Conservation (phyloP, 139 green algal genomes). For the Tetradesmus obliquus region DNA sequence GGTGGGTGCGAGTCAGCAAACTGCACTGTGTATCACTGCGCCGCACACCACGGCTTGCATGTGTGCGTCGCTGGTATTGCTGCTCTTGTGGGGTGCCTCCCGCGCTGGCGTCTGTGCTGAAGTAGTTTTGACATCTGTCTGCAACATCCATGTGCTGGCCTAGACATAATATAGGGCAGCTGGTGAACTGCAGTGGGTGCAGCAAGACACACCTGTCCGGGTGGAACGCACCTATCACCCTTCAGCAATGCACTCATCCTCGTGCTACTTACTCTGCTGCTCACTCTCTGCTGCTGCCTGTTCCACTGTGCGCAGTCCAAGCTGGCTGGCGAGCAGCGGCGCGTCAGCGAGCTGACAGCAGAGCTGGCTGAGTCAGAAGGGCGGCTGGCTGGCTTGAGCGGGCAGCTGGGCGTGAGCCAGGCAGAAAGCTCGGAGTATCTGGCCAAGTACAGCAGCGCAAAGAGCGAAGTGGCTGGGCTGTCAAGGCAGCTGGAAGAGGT, state of each 20-base stretch:
- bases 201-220: no score
- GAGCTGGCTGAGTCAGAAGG: slow-evolving; percentile 23
- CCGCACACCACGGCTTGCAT: neutral
- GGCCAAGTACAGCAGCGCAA: slow-evolving; percentile 1
- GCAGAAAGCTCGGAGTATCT: neutral
- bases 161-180: no score
- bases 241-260: no score
- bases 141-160: no score
- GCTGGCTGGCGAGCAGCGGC: slow-evolving; percentile 8
- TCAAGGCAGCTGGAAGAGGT: slow-evolving; percentile 36
- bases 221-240: no score
- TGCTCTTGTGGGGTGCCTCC: neutral
- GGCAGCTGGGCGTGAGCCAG: neutral
- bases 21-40: neutral
- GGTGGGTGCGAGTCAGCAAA: neutral
- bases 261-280: no score
- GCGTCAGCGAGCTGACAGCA: neutral
- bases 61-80: neutral
- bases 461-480: slow-evolving; percentile 6
- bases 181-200: no score
- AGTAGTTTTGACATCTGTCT: no score
- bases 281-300: neutral
- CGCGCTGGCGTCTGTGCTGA: neutral
- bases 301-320: neutral
- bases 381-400: neutral